Percentiles rank a stretch among this genome's conserved stretches.
Conservation (phyloP, 2,329 filamentous ascomycete species). For the Endoconidiophora polonica region DNA sequence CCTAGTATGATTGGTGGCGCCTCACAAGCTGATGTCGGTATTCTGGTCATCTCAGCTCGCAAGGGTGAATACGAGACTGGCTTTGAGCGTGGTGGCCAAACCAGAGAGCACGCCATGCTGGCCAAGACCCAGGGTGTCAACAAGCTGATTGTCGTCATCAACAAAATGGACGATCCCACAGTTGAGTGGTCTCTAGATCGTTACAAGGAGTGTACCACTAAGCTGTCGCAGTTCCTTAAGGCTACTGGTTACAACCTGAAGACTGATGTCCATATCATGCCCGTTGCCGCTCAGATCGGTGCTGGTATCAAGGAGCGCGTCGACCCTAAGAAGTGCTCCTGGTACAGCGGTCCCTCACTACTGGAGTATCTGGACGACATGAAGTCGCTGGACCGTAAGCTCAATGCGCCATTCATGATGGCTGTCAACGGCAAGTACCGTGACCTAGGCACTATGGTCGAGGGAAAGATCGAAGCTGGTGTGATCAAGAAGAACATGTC, state of each 20-base stretch:
- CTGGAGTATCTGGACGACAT: conserved; percentile 93
- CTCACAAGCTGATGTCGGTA: conserved; percentile 82
- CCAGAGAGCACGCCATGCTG: conserved; percentile 90
- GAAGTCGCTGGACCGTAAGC: conserved; percentile 81
- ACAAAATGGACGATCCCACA: conserved; percentile 98
- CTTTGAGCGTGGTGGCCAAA: conserved; percentile 92
- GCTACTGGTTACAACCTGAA: conserved; percentile 88
- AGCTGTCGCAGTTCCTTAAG: conserved; percentile 77
- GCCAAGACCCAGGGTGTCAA: conserved; percentile 97
- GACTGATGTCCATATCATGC: conserved; percentile 88
- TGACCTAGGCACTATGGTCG: conserved; percentile 93
- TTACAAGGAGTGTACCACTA: conserved; percentile 83
- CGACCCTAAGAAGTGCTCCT: conserved; percentile 56
- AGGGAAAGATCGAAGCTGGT: conserved; percentile 92
- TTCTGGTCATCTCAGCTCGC: conserved; percentile 86
- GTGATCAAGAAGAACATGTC: conserved; percentile 79
- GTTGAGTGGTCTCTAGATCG: conserved; percentile 91
- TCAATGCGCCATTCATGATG: conserved; percentile 99
- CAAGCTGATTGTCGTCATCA: conserved; percentile 85
- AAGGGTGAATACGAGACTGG: conserved; percentile 99
- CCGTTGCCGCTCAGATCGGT: conserved; percentile 76
- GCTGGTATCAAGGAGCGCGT: conserved; percentile 80
- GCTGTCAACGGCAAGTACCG: conserved; percentile 89
- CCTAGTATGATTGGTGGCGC: conserved; percentile 97
- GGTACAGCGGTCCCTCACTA: conserved; percentile 79